Evolutionary conservation across 2,329 filamentous ascomycete species (phyloP).

Genomic region (Pseudogymnoascus sp.): DNA sequence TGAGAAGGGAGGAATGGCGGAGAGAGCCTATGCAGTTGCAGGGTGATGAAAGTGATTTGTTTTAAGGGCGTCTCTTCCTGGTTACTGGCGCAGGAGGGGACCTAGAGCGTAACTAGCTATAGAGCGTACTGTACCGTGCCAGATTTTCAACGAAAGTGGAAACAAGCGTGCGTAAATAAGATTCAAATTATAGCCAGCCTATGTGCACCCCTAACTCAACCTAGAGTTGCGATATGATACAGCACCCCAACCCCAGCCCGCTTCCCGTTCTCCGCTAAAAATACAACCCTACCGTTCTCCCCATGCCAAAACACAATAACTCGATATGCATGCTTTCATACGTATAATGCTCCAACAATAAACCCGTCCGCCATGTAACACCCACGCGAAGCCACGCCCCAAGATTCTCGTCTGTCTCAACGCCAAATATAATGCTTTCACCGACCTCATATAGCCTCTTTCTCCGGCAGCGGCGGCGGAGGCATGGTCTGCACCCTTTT

Average conservation of each 20-base stretch:
- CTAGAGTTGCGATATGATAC: not conserved
- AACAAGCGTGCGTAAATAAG: not conserved
- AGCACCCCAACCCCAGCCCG: not conserved
- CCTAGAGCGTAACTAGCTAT: not conserved
- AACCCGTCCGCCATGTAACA: not conserved
- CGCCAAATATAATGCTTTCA: not conserved
- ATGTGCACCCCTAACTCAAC: not conserved
- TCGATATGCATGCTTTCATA: not conserved
- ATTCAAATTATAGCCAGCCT: not conserved
- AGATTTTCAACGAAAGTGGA: not conserved
- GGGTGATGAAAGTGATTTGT: not conserved
- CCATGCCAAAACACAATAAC: not conserved
- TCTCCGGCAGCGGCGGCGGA: not conserved
- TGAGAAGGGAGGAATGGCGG: not conserved
- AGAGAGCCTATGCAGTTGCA: not conserved
- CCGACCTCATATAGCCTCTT: not conserved
- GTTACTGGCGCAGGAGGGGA: not conserved
- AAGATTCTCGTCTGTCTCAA: not conserved
- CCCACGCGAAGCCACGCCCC: not conserved
- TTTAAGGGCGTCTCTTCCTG: not conserved
- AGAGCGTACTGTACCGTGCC: not conserved
- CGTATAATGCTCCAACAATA: not conserved
- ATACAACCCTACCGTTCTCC: not conserved
- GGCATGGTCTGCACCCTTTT: slow-evolving; percentile 20
- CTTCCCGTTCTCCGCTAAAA: not conserved